Evolutionary conservation across 1,284 basidiomycete genomes (phyloP), one percentile per base, ranked within the genome.

Genomic region (Coniferiporia sulphurascens): DNA sequence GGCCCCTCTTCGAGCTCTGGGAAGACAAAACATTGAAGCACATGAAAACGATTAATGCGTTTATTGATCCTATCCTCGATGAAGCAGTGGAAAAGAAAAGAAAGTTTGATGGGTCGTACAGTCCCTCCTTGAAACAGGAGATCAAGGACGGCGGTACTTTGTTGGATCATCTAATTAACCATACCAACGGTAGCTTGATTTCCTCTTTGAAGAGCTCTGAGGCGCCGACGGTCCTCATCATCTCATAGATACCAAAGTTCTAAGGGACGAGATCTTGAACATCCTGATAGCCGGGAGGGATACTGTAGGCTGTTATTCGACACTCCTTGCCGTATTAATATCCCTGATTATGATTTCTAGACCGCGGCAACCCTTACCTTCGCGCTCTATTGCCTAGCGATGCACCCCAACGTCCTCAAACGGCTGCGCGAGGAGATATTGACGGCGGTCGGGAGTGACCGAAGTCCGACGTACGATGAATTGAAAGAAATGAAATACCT

Each of bases 1-100:
- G 83, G 82, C 79, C 80, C 8, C 62, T 84, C 2, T 66, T 66
- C 2, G 82, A 85, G 63, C 74, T 83, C 10, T 75, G 67, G 50
- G 62, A 69, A n/a, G 80, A 85, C 62, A 70, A 72, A 55, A 76
- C 77, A 4, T 67, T 69, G 48, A 68, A 71, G 32, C 72, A 74
- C 5, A 81, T 82, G 77, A 71, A 74, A 60, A 63, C 77, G 4
- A 78, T 85, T 21, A 76, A 78, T 55, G 74, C 72, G 1, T 82
- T 77, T 56, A 72, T 83, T 3, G 76, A 79, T 49, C 82, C 81
- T 0, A 78, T 84, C 38, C 62, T 83, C 6, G 60, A 72, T 41
- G 75, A 78, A 22, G 80, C 81, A 0, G 69, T 84, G 5, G 67
- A 75, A 64, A 73, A 72, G 62, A 71, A 73, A 41, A 58, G 60